Conservation (phyloP, 2,329 filamentous ascomycete species). For the Alternaria triticina region DNA sequence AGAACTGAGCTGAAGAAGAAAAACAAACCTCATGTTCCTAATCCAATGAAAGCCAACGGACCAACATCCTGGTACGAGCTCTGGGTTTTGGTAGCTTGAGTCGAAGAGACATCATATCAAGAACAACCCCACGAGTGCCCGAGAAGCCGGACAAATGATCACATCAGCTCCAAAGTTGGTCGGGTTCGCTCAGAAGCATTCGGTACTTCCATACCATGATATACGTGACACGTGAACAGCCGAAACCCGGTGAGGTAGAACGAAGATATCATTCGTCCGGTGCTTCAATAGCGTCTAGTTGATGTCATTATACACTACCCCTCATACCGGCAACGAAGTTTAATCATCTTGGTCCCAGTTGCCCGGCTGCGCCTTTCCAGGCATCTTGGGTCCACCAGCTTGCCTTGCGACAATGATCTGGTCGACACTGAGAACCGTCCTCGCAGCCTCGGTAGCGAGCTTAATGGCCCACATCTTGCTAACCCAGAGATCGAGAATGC, state of each 20-base stretch:
- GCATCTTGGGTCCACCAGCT: slow-evolving; percentile 95
- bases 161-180: not conserved
- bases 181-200: not conserved
- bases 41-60: not conserved
- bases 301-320: slow-evolving; percentile 19
- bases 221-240: not conserved
- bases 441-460: slow-evolving; percentile 90
- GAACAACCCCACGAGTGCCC: not conserved
- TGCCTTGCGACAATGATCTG: slow-evolving; percentile 99
- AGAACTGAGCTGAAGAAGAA: not conserved
- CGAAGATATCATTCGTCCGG: not conserved
- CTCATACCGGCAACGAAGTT: not conserved
- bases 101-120: not conserved
- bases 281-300: slow-evolving; percentile 12
- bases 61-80: not conserved
- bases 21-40: not conserved
- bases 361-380: slow-evolving; percentile 78
- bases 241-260: not conserved
- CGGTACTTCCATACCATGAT: not conserved
- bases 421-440: slow-evolving; percentile 94
- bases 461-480: slow-evolving; percentile 97
- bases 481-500: slow-evolving; percentile 89
- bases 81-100: not conserved
- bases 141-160: not conserved
- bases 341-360: slow-evolving; percentile 70